Evolutionary conservation across 805 yeast genomes (phyloP).

Genomic region (Priceomyces fermenticarens): DNA sequence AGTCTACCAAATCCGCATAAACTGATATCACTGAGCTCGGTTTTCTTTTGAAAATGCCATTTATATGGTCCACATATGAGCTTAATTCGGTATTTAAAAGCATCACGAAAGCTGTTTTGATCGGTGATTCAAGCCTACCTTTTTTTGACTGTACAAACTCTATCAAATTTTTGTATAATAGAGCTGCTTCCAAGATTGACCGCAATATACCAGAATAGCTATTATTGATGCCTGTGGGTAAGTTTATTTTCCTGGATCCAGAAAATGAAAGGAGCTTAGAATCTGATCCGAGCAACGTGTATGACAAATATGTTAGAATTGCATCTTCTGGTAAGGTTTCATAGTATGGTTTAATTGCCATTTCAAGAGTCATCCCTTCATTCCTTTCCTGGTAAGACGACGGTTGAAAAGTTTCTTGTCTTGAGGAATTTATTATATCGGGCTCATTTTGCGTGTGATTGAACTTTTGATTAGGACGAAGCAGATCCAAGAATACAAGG

Average conservation of each 20-base stretch:
- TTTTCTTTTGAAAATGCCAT: conserved; percentile 25
- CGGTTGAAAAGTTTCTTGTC: conserved; percentile 3
- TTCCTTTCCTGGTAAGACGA: conserved; percentile 10
- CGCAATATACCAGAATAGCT: conserved; percentile 57
- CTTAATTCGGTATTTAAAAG: conserved; percentile 40
- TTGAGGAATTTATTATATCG: conserved; percentile 2
- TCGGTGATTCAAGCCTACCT: conserved; percentile 42
- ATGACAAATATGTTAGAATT: conserved; percentile 47
- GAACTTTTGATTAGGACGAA: conserved; percentile 2
- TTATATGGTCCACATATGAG: conserved; percentile 34
- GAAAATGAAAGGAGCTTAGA: conserved; percentile 52
- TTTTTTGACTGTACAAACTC: conserved; percentile 19
- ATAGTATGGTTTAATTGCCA: conserved; percentile 25
- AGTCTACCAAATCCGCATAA: conserved; percentile 43
- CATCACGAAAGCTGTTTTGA: conserved; percentile 59
- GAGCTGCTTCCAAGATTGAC: conserved; percentile 65
- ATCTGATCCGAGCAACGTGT: conserved; percentile 59
- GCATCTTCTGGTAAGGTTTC: conserved; percentile 26
- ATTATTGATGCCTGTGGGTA: conserved; percentile 55
- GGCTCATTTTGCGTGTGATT: not conserved
- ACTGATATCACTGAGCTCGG: conserved; percentile 33
- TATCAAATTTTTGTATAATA: conserved; percentile 53
- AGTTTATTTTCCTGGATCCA: conserved; percentile 23
- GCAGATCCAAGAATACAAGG: conserved; percentile 27
- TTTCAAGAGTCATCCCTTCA: conserved; percentile 1